Base-by-base conservation (phyloP, 768 basidiomycete species). In the Psilocybe azurescens region DNA sequence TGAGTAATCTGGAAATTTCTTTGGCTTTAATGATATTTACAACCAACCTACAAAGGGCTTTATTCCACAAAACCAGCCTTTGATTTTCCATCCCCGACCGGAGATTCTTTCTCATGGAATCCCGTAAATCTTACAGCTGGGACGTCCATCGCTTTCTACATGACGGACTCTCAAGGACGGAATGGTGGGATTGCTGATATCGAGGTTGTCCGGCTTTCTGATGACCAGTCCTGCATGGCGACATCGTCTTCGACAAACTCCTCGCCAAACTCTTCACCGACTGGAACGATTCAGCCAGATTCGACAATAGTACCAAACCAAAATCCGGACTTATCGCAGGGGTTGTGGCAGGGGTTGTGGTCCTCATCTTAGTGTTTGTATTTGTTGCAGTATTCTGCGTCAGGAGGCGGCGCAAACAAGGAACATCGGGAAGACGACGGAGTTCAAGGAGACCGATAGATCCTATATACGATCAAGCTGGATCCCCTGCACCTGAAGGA, bases 111-210 rank as follows among this genome's bases (percentile, higher is more conserved):
- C 55, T 58, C 30, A 32, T 73, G 72, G 72, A 61, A 57, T 53
- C 68, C 47, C 13, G 56, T 69, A 3, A 71, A 70, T 33, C 47
- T 72, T n/a, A 67, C 74, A 3, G 67, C 68, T 11, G 72, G 73
- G 28, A 71, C 70, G 2, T 60, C 64, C 7, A 63, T 71, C 33
- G 16, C 65, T 5, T 74, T 75, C 55, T 65, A 64, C 36, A 63
- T 73, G 56, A 64, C 60, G 20, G 74, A 75, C 59, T 58, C 74
- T 5, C 33, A 56, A 46, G 65, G 66, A 28, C 58, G 70, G 47
- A 63, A 63, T 46, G 74, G 74, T 0, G 74, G 74, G 38, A 66
- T 64, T 11, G 70, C 71, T 16, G 13, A n/a, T 13, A 56, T 74
- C 28, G 53, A 55, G 28, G 61, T 67, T 6, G 72, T 73, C 1